Percentiles rank a stretch among this genome's conserved stretches.
Evolutionary conservation across 2,329 filamentous ascomycete genomes (phyloP).

Genomic region (Fusarium tjaetaba): DNA sequence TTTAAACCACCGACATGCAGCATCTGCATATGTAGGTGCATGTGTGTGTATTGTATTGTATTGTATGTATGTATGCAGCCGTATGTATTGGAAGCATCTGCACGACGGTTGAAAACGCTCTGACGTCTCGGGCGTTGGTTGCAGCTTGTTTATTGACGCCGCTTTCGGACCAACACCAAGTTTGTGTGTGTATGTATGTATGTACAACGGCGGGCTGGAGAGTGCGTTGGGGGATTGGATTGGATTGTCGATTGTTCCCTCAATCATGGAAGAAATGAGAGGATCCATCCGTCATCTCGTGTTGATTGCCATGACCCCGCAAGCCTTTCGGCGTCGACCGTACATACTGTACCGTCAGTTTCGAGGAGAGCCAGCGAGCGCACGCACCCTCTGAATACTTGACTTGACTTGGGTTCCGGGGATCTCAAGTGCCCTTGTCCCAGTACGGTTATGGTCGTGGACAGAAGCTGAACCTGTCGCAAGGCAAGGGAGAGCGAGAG

Average conservation of each 20-base stretch:
- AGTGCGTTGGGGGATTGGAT: not conserved
- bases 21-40: not conserved
- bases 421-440: slow-evolving; percentile 30
- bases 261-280: slow-evolving; percentile 38
- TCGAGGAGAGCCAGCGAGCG: slow-evolving; percentile 10
- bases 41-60: not conserved
- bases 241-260: slow-evolving; percentile 2
- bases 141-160: not conserved
- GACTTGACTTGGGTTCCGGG: slow-evolving; percentile 24
- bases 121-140: slow-evolving; percentile 1
- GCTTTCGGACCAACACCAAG: slow-evolving; percentile 12
- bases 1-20: slow-evolving; percentile 1
- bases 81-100: slow-evolving; percentile 10
- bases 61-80: not conserved
- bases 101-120: slow-evolving; percentile 27
- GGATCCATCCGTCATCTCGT: slow-evolving; percentile 46
- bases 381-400: slow-evolving; percentile 3
- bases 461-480: slow-evolving; percentile 32
- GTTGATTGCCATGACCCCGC: slow-evolving; percentile 44
- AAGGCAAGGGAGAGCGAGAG: slow-evolving; percentile 16
- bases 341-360: slow-evolving; percentile 30
- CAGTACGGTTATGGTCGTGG: slow-evolving; percentile 3
- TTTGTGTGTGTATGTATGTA: not conserved
- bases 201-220: slow-evolving; percentile 11
- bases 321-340: slow-evolving; percentile 41